Percentiles rank a stretch among this genome's conserved stretches.
Evolutionary conservation across 2,329 filamentous ascomycete genomes (phyloP).

Genomic region (Pseudogymnoascus verrucosus): DNA sequence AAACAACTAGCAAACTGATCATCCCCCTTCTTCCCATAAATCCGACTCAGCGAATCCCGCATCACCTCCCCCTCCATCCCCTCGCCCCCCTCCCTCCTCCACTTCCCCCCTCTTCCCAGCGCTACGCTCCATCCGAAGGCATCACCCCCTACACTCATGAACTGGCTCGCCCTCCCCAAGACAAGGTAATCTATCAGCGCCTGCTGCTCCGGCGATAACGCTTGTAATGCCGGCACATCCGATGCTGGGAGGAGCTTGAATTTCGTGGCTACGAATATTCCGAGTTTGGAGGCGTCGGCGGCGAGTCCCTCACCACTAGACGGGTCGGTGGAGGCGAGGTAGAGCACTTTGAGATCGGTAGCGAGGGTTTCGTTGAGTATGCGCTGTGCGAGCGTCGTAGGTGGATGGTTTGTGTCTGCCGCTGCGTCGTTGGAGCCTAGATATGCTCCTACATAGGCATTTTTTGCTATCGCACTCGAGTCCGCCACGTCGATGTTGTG

Average conservation of each 20-base stretch:
- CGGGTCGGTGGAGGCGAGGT: constrained; percentile 36
- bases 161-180: constrained; percentile 33
- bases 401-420: constrained; percentile 15
- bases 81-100: not conserved
- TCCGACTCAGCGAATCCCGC: not conserved
- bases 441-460: constrained; percentile 28
- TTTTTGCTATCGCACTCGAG: constrained; percentile 17
- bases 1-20: not conserved
- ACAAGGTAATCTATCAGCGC: constrained; percentile 44
- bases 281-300: constrained; percentile 27
- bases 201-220: constrained; percentile 39
- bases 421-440: constrained; percentile 30
- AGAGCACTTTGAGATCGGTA: constrained; percentile 29
- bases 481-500: constrained; percentile 25
- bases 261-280: constrained; percentile 36
- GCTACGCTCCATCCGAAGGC: constrained; percentile 42
- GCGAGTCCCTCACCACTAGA: constrained; percentile 31
- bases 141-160: constrained; percentile 38
- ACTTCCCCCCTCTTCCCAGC: not conserved
- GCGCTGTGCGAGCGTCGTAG: constrained; percentile 29
- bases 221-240: constrained; percentile 29
- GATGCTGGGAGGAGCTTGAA: constrained; percentile 32
- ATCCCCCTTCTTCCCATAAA: not conserved
- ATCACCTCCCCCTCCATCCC: not conserved
- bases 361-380: constrained; percentile 28